Evolutionary conservation across 306 rosid genomes (phyloP), one percentile per base, ranked within the genome.

Genomic region (Prinsepia uniflora): DNA sequence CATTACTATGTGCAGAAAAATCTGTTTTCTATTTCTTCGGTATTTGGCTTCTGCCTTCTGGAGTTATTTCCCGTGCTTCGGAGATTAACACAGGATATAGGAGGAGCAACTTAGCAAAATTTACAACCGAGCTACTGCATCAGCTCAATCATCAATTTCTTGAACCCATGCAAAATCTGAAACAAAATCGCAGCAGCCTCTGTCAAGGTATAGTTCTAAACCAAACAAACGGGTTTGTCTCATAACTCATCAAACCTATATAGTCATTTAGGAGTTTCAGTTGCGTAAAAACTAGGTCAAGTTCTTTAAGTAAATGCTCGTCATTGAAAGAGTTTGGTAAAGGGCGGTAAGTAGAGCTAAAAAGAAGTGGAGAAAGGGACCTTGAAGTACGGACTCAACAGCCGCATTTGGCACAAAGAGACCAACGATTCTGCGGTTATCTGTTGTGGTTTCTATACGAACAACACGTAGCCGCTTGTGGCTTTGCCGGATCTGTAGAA

Each of bases 111-210:
- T 65, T 13, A 0, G 17, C 74, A 72, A 47, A 72, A 49, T 61
- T 54, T 76, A 66, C 11, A 40, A 65, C 75, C 56, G 52, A 40
- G 71, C 67, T 46, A 72, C 68, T 65, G 41, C 70, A 72, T 69
- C 62, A 41, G 44, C 79, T 72, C 84, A 88, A 81, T 86, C 96
- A 41, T 92, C 92, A 56, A 94, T 82, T 72, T 89, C 96, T 85
- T 90, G 91, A 67, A 91, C 95, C 99, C 97, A 91, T 60, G 95
- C 91, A 76, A 91, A 81, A 82, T 81, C 99, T 94, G 99, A 41
- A 18, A 79, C 13, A 63, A 67, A 9, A n/a, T 34, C 48, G 45
- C 14, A 22, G 53, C 44, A 40, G 54, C 34, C 65, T 60, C 42
- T 8, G 65, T 70, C 44, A 70, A 46, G 57, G 17, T 18, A 43